These are phyloP conservation scores for Verticillium longisporum DNA, from an alignment of 2,329 filamentous ascomycete genomes.

Conservation along the genomic window DNA sequence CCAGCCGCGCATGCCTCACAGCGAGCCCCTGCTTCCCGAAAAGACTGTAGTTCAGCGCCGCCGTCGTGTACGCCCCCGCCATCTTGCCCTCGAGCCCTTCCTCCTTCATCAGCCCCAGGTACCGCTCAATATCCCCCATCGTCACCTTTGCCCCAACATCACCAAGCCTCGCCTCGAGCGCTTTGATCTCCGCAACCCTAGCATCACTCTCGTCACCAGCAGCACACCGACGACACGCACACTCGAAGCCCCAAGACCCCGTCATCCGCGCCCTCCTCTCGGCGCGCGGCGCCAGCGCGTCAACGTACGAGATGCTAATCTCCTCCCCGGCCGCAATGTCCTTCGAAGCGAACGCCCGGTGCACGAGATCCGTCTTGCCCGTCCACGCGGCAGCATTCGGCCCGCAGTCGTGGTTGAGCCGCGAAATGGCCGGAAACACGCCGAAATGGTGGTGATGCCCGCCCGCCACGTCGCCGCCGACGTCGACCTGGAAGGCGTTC, in stretches of 20 bases:
- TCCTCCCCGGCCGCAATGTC: constrained; percentile 33
- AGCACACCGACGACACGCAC: constrained; percentile 29
- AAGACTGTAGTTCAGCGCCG: constrained; percentile 30
- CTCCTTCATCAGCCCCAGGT: constrained; percentile 29
- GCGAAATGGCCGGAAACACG: constrained; percentile 16
- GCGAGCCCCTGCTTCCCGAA: constrained; percentile 29
- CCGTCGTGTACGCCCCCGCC: constrained; percentile 27
- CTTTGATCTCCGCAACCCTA: constrained; percentile 25
- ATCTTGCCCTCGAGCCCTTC: constrained; percentile 27
- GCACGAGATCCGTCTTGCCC: constrained; percentile 26
- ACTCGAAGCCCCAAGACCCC: constrained; percentile 31
- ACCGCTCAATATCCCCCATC: constrained; percentile 27
- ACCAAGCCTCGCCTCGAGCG: constrained; percentile 17
- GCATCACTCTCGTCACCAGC: constrained; percentile 25
- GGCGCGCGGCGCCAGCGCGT: constrained; percentile 16
- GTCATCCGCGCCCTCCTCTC: constrained; percentile 20
- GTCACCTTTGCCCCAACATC: constrained; percentile 11
- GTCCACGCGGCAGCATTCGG: constrained; percentile 36
- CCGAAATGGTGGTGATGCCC: constrained; percentile 10
- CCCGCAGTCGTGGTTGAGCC: constrained; percentile 39
- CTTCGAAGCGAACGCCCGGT: constrained; percentile 28
- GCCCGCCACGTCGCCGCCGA: constrained; percentile 1
- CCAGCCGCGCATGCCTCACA: constrained; percentile 27
- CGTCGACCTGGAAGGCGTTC: constrained; percentile 13
- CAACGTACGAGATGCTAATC: constrained; percentile 34